Evolutionary conservation across 2,329 filamentous ascomycete species (phyloP), one percentile per base, ranked within the genome.

Genomic region (Epicoccum nigrum): DNA sequence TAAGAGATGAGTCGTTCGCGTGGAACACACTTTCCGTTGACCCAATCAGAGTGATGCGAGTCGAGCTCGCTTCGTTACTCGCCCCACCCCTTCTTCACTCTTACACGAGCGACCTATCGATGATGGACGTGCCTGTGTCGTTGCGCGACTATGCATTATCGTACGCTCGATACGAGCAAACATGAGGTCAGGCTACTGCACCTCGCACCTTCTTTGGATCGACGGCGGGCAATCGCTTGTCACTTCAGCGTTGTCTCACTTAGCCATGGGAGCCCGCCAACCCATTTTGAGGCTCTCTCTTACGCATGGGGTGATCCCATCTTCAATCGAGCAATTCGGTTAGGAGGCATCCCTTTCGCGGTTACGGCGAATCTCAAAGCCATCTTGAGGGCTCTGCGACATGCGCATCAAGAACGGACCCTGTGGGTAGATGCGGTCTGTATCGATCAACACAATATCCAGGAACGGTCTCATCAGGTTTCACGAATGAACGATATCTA

Each of bases 391-490:
- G 35, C 46, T 12, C 28, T 57, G 7, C 51, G 51, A 15, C 19
- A 45, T 16, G 19, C 28, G 11, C 16, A 30, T 11, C 35, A 30
- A 21, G 38, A 43, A 13, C 47, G 55, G 7, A n/a, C 38, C 12
- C 17, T 58, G 3, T 58, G 55, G 52, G 39, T 58, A 0, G 55
- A 58, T 25, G 55, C 52, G 3, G 19, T 58, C 11, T 58, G 48
- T 11, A 58, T 58, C 20, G 42, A 58, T 27, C 55, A 58, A 25
- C 32, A 51, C 23, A 51, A 45, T n/a, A 12, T 41, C 8, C 30
- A 23, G 4, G 48, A 51, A 15, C 48, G 48, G 7, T 45, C 35
- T 17, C 48, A 51, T 32, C 48, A 51, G 15, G 48, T 51, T 13
- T 45, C 41, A 20, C 17, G 37, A 4, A 51, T 51, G 48, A 45